Evolutionary conservation across 306 rosid species (phyloP).

Genomic region (Lagenaria siceraria): DNA sequence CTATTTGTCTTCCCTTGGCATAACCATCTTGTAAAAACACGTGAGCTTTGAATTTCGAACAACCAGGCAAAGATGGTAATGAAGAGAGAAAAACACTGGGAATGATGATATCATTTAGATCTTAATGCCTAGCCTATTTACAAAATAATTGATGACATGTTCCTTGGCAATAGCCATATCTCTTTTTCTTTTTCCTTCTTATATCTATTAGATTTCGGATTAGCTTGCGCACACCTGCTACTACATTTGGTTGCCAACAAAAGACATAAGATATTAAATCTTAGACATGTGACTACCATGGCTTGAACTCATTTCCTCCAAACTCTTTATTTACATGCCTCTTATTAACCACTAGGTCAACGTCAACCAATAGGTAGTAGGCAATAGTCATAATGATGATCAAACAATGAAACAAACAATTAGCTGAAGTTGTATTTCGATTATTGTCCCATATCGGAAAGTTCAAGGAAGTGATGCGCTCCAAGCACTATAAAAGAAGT

Average conservation of each 20-base stretch:
- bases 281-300: background rate
- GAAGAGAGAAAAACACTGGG: background rate
- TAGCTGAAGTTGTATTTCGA: background rate
- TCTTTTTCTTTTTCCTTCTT: too few species aligned
- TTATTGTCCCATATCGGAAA: background rate
- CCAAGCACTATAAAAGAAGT: too few species aligned
- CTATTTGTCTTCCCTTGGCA: background rate
- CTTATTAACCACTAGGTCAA: too few species aligned
- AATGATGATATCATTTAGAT: background rate
- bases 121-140: background rate
- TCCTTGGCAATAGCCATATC: background rate
- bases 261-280: too few species aligned
- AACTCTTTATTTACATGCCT: background rate
- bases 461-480: too few species aligned
- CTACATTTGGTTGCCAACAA: too few species aligned
- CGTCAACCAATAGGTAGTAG: too few species aligned
- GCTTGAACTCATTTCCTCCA: background rate
- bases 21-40: background rate
- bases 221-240: too few species aligned
- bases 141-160: background rate
- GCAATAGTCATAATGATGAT: background rate
- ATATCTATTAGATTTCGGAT: too few species aligned
- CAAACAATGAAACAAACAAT: background rate
- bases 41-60: background rate
- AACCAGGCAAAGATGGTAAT: background rate